Percentiles rank a stretch among this genome's conserved stretches.
Evolutionary conservation across 2,329 filamentous ascomycete genomes (phyloP).

Genomic region (Pyricularia grisea): DNA sequence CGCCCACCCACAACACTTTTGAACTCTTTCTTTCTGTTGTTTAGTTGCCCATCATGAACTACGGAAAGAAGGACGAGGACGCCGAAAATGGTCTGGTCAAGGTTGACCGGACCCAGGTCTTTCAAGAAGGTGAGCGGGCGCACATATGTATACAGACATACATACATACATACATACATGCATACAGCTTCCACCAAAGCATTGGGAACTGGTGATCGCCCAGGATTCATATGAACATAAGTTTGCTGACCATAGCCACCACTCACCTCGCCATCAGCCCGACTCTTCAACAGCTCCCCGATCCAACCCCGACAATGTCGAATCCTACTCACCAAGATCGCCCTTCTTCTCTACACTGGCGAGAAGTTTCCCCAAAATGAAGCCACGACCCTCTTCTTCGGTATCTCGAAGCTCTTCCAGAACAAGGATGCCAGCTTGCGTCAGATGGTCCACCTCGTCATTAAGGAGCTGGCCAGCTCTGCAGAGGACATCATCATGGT

Average conservation of each 20-base stretch:
- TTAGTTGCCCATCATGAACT: slow-evolving; percentile 65
- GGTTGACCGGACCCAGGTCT: slow-evolving; percentile 95
- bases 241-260: slow-evolving; percentile 6
- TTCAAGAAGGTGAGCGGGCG: slow-evolving; percentile 79
- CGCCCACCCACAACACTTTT: slow-evolving; percentile 7
- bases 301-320: slow-evolving; percentile 97
- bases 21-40: slow-evolving; percentile 9
- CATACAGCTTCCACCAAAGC: slow-evolving; percentile 10
- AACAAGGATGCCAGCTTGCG: slow-evolving; percentile 97
- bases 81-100: slow-evolving; percentile 88
- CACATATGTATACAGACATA: too few species aligned
- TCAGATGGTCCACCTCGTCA: slow-evolving; percentile 97
- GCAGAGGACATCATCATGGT: slow-evolving; percentile 99
- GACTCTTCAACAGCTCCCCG: slow-evolving; percentile 94
- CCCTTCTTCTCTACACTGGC: slow-evolving; percentile 89
- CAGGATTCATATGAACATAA: neutral
- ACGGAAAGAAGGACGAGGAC: slow-evolving; percentile 99
- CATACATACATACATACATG: slow-evolving; percentile 15
- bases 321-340: slow-evolving; percentile 94
- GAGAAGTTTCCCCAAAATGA: slow-evolving; percentile 96
- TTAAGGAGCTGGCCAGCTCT: slow-evolving; percentile 93
- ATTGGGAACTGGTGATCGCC: slow-evolving; percentile 5
- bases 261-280: slow-evolving; percentile 47
- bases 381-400: slow-evolving; percentile 96
- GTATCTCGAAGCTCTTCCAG: slow-evolving; percentile 98